Evolutionary conservation across 2,329 filamentous ascomycete genomes (phyloP).

Genomic region (Epichloe scottii): DNA sequence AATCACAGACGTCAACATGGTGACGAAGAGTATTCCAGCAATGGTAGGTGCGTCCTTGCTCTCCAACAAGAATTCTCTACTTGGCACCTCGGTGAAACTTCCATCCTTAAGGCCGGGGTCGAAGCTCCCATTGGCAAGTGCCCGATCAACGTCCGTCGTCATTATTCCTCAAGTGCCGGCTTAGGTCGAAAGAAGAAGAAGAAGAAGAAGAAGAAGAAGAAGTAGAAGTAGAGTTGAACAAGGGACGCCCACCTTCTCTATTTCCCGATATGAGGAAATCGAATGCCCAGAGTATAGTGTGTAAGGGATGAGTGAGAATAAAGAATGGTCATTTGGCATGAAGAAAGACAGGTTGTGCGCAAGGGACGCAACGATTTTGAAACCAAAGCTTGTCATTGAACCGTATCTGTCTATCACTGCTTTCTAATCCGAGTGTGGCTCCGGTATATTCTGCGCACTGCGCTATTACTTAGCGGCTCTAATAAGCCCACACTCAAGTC

Average conservation of each 20-base stretch:
- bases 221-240: too few species aligned
- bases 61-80: constrained; percentile 22
- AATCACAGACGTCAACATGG: constrained; percentile 20
- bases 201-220: too few species aligned
- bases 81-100: constrained; percentile 21
- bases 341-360: not conserved
- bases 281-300: too few species aligned
- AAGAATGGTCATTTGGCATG: not conserved
- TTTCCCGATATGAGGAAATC: too few species aligned
- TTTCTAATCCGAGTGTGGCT: too few species aligned
- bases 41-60: constrained; percentile 25
- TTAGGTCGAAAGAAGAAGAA: too few species aligned
- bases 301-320: too few species aligned
- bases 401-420: too few species aligned
- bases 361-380: not conserved
- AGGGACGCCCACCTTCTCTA: too few species aligned
- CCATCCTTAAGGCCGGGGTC: constrained; percentile 11
- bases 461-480: too few species aligned
- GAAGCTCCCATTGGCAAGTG: constrained; percentile 13
- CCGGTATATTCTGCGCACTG: too few species aligned
- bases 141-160: constrained; percentile 18
- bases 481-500: not conserved
- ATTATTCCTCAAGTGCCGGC: not conserved
- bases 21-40: constrained; percentile 26
- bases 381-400: too few species aligned